phyloP scores from a whole-genome alignment of 2,329 filamentous ascomycete species.

The Boeremia lycopersici region DNA sequence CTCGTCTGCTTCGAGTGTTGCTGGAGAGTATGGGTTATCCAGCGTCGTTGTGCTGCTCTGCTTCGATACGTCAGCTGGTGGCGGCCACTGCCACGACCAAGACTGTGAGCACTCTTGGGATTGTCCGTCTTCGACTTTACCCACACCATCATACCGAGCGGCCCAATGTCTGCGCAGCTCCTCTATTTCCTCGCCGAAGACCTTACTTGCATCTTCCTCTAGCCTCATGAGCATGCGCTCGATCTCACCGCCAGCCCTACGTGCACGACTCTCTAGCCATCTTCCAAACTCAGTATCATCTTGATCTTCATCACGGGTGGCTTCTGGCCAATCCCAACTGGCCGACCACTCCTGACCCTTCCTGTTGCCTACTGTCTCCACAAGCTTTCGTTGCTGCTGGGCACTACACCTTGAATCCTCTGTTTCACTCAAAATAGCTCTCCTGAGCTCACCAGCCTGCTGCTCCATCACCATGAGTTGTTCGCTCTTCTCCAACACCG shows the following conservation, averaged over 20 bases:
- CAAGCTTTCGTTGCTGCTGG: constrained; percentile 23
- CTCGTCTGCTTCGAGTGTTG: constrained; percentile 58
- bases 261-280: constrained; percentile 9
- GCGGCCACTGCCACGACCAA: constrained; percentile 30
- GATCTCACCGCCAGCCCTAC: constrained; percentile 9
- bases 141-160: constrained; percentile 1
- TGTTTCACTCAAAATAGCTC: constrained; percentile 28
- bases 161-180: constrained; percentile 13
- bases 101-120: constrained; percentile 18
- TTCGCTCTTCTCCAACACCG: constrained; percentile 40
- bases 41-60: constrained; percentile 1
- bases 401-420: neutral
- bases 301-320: constrained; percentile 28
- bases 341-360: constrained; percentile 44
- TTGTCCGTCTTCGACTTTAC: neutral
- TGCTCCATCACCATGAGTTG: constrained; percentile 36
- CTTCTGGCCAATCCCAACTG: constrained; percentile 45
- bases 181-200: constrained; percentile 10
- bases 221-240: constrained; percentile 12
- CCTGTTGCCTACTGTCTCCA: constrained; percentile 37
- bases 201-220: constrained; percentile 12
- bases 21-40: constrained; percentile 56
- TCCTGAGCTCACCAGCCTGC: constrained; percentile 33
- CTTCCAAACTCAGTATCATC: constrained; percentile 10
- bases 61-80: constrained; percentile 18